Percentiles rank a stretch among this genome's conserved stretches.
Evolutionary conservation across 2,329 filamentous ascomycete species (phyloP).

Genomic region (Rosellinia necatrix): DNA sequence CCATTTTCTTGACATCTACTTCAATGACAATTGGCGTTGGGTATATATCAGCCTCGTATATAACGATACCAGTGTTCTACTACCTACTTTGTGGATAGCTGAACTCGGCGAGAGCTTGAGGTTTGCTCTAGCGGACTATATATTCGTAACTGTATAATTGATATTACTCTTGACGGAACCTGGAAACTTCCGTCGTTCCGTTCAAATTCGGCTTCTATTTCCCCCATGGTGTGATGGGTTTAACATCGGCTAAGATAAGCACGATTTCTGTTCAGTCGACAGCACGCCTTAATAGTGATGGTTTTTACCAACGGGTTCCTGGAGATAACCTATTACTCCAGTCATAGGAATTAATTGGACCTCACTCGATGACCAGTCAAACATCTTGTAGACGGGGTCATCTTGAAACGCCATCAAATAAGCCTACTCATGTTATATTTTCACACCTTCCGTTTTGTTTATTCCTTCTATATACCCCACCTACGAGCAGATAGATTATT

Average conservation of each 20-base stretch:
- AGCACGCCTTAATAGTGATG: too few relatives aligned
- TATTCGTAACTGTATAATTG: slow-evolving; percentile 42
- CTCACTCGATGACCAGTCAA: too few relatives aligned
- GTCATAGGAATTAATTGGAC: too few relatives aligned
- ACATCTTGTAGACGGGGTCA: neutral
- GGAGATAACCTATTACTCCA: too few relatives aligned
- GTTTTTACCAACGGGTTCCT: too few relatives aligned
- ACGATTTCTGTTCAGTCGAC: too few relatives aligned
- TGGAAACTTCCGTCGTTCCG: slow-evolving; percentile 6
- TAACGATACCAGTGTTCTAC: slow-evolving; percentile 24
- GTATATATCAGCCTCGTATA: slow-evolving; percentile 31
- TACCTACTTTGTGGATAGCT: slow-evolving; percentile 13
- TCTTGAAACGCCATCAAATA: too few relatives aligned
- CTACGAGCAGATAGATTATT: neutral
- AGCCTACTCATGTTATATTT: too few relatives aligned
- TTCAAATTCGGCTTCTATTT: neutral
- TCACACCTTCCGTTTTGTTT: too few relatives aligned
- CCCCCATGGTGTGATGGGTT: too few relatives aligned
- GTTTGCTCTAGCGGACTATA: slow-evolving; percentile 30
- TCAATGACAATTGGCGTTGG: slow-evolving; percentile 24
- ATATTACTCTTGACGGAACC: slow-evolving; percentile 34
- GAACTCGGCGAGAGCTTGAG: slow-evolving; percentile 20
- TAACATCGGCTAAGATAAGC: neutral
- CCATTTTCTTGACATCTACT: slow-evolving; percentile 18
- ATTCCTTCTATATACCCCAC: neutral